These are phyloP conservation scores for Rhodosporidiobolus sp. DNA, from an alignment of 768 basidiomycete genomes.

Conservation along the genomic window DNA sequence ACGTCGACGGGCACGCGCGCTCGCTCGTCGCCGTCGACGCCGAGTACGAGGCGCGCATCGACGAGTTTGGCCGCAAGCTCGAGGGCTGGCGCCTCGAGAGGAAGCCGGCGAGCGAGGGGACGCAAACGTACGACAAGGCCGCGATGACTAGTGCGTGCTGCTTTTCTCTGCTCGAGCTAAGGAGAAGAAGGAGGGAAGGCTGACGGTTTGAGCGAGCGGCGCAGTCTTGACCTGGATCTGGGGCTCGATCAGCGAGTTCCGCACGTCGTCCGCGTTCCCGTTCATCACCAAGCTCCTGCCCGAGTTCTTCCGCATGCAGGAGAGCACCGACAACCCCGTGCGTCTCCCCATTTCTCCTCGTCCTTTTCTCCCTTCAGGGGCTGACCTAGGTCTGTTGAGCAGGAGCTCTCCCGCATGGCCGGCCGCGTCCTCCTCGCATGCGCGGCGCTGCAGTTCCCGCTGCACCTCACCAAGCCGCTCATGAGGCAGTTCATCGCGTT, in stretches of 20 bases:
- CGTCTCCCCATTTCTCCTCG: background rate
- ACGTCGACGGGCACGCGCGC: conserved; percentile 1
- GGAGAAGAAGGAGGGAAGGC: background rate
- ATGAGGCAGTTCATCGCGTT: conserved; percentile 71
- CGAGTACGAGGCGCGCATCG: conserved; percentile 38
- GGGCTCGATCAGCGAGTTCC: conserved; percentile 37
- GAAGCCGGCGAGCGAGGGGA: conserved; percentile 40
- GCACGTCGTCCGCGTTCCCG: conserved; percentile 39
- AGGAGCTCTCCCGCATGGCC: conserved; percentile 65
- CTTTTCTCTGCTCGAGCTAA: background rate
- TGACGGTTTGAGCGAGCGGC: background rate
- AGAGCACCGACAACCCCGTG: conserved; percentile 49
- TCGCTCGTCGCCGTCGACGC: conserved; percentile 40
- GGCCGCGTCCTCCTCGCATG: conserved; percentile 72
- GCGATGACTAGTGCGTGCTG: conserved; percentile 33
- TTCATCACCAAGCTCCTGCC: conserved; percentile 43
- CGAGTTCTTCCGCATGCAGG: conserved; percentile 50
- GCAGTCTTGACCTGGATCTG: conserved; percentile 45
- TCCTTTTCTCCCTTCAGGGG: background rate
- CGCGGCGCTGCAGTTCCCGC: conserved; percentile 78
- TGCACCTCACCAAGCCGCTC: conserved; percentile 64
- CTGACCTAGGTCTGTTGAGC: background rate
- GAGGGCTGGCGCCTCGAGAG: conserved; percentile 37
- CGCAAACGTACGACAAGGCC: conserved; percentile 43
- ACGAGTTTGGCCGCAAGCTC: conserved; percentile 31